These are phyloP conservation scores for Penicillium brasilianum DNA, from an alignment of 2,329 filamentous ascomycete genomes.

Conservation along the genomic window DNA sequence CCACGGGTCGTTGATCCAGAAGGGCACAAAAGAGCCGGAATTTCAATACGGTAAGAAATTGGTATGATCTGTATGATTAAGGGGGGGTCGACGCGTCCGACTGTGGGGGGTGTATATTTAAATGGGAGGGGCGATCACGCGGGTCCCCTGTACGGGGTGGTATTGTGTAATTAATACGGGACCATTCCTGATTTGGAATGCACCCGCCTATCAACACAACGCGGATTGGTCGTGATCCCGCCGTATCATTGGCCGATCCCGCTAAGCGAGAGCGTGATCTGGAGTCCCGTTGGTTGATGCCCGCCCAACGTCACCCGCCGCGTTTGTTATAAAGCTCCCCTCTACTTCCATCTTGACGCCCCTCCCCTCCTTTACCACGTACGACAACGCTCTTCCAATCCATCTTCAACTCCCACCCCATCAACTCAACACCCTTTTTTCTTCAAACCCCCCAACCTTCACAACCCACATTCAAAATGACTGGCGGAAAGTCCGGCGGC, in stretches of 20 bases:
- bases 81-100: slow-evolving; percentile 31
- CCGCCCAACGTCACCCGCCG: slow-evolving; percentile 49
- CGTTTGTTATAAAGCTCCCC: slow-evolving; percentile 50
- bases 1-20: slow-evolving; percentile 52
- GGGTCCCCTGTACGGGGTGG: slow-evolving; percentile 30
- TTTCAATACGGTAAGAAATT: slow-evolving; percentile 50
- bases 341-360: slow-evolving; percentile 39
- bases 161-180: slow-evolving; percentile 29
- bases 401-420: slow-evolving; percentile 18
- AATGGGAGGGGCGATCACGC: slow-evolving; percentile 24
- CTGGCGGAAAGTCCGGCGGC: slow-evolving; percentile 99
- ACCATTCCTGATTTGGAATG: slow-evolving; percentile 37
- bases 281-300: slow-evolving; percentile 42
- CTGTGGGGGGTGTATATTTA: slow-evolving; percentile 13
- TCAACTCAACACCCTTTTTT: slow-evolving; percentile 27
- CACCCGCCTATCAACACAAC: slow-evolving; percentile 3
- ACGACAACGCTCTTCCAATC: slow-evolving; percentile 23
- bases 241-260: slow-evolving; percentile 47
- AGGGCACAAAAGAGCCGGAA: slow-evolving; percentile 49
- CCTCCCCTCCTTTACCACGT: slow-evolving; percentile 38
- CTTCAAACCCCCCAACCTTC: slow-evolving; percentile 28
- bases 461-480: slow-evolving; percentile 77
- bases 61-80: slow-evolving; percentile 56
- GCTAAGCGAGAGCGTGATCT: slow-evolving; percentile 55
- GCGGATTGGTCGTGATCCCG: slow-evolving; percentile 14